A percentile compares a stretch with the other conserved stretches of the same genome.
phyloP scores from a whole-genome alignment of 1,284 basidiomycete species.

The Phylloporus sp. region DNA sequence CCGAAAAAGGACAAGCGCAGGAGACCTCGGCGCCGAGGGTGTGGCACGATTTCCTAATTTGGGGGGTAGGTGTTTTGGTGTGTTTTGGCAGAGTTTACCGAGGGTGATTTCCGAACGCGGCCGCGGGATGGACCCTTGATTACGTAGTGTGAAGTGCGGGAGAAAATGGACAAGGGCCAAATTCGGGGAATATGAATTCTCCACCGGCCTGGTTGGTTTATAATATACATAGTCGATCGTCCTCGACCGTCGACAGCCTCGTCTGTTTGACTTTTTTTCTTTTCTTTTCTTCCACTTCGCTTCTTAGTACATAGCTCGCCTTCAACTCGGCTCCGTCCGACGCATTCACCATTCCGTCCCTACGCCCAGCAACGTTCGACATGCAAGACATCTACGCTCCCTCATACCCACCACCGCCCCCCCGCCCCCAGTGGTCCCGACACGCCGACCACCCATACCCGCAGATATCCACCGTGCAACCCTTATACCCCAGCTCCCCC shows the following conservation, averaged over 20 bases:
- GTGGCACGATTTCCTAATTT: constrained; percentile 39
- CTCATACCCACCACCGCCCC: constrained; percentile 52
- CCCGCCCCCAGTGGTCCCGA: constrained; percentile 46
- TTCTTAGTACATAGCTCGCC: constrained; percentile 42
- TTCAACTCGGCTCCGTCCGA: constrained; percentile 38
- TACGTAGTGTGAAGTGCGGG: constrained; percentile 42
- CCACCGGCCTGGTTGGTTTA: constrained; percentile 47
- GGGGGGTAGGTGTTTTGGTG: constrained; percentile 21
- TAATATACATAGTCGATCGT: constrained; percentile 48
- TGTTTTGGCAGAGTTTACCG: constrained; percentile 46
- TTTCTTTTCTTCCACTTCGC: constrained; percentile 10
- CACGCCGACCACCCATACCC: constrained; percentile 45
- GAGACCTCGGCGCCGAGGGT: constrained; percentile 49
- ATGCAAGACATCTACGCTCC: constrained; percentile 73
- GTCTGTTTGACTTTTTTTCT: constrained; percentile 38
- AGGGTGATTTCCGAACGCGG: constrained; percentile 50
- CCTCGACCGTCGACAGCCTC: constrained; percentile 39
- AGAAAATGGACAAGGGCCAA: constrained; percentile 46
- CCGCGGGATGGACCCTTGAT: constrained; percentile 47
- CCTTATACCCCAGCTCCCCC: constrained; percentile 54
- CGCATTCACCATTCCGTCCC: constrained; percentile 45
- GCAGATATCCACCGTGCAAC: constrained; percentile 42
- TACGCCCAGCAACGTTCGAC: constrained; percentile 46
- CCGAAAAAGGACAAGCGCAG: constrained; percentile 33
- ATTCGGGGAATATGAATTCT: constrained; percentile 52